Conservation (phyloP, 2,329 filamentous ascomycete species). For the Paecilomyces sp. region DNA sequence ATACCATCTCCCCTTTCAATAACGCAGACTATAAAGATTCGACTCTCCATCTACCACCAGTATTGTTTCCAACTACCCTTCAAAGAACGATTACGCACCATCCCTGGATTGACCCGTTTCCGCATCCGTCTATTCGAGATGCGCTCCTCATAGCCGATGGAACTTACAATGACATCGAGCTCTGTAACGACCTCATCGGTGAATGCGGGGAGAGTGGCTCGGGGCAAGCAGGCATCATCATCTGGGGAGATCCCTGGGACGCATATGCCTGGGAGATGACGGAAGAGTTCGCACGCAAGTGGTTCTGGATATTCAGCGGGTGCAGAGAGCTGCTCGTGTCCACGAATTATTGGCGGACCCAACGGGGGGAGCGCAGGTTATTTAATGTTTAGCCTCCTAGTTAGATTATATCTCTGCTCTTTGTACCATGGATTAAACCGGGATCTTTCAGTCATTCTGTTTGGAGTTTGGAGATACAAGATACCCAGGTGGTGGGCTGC, state of each 20-base stretch:
- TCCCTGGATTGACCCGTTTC: constrained; percentile 31
- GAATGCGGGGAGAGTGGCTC: not conserved
- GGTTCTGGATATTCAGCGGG: constrained; percentile 26
- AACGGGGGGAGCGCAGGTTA: constrained; percentile 20
- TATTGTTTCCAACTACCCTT: constrained; percentile 24
- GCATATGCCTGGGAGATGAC: constrained; percentile 27
- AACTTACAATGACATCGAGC: constrained; percentile 26
- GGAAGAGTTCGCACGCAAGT: constrained; percentile 25
- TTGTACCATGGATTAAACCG: too few species aligned
- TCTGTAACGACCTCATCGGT: constrained; percentile 23
- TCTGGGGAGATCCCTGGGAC: constrained; percentile 30
- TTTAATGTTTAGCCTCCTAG: not conserved
- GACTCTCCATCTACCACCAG: constrained; percentile 8
- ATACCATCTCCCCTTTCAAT: not conserved
- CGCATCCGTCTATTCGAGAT: constrained; percentile 30
- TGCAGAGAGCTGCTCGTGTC: constrained; percentile 23
- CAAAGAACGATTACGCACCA: constrained; percentile 24
- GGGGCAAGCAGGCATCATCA: constrained; percentile 8
- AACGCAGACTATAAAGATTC: not conserved
- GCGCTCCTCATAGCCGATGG: constrained; percentile 19
- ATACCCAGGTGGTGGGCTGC: too few species aligned
- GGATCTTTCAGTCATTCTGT: too few species aligned
- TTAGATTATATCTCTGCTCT: not conserved
- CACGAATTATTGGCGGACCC: constrained; percentile 26
- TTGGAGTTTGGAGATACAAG: too few species aligned